These are phyloP conservation scores for Kwoniella sp. DNA, from an alignment of 768 basidiomycete species.

Conservation along the genomic window DNA sequence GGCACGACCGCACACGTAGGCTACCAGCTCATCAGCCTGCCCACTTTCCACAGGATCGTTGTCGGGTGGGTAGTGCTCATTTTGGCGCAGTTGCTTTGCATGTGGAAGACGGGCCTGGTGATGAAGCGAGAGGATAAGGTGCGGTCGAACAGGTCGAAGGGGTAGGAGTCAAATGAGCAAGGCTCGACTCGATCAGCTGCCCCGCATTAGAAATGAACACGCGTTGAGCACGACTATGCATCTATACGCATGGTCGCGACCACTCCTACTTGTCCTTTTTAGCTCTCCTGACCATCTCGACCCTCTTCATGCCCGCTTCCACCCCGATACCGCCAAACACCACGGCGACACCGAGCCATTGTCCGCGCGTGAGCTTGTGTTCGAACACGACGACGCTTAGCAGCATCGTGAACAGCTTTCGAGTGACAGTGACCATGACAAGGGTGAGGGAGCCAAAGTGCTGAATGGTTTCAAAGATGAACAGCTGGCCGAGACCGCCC, in stretches of 20 bases:
- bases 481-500: constrained; percentile 90
- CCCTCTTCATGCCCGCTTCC: constrained; percentile 82
- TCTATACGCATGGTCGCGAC: background rate
- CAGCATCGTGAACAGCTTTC: constrained; percentile 97
- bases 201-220: background rate
- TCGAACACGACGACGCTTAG: constrained; percentile 88
- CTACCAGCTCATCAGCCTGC: background rate
- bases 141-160: constrained; percentile 1
- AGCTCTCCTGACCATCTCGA: constrained; percentile 32
- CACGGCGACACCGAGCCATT: constrained; percentile 86
- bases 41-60: background rate
- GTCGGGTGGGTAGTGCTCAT: constrained; percentile 5
- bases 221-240: background rate
- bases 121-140: background rate
- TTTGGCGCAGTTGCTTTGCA: background rate
- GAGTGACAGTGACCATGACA: constrained; percentile 83
- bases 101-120: constrained; percentile 2
- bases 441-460: constrained; percentile 50
- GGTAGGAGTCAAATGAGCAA: background rate
- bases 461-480: constrained; percentile 83
- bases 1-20: background rate
- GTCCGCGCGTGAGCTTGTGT: constrained; percentile 74
- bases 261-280: constrained; percentile 22
- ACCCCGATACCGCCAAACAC: constrained; percentile 95
- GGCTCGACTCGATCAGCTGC: too few species aligned